These are phyloP conservation scores for Craterostigma plantagineum DNA, from an alignment of 257 asterid species.

Conservation along the genomic window DNA sequence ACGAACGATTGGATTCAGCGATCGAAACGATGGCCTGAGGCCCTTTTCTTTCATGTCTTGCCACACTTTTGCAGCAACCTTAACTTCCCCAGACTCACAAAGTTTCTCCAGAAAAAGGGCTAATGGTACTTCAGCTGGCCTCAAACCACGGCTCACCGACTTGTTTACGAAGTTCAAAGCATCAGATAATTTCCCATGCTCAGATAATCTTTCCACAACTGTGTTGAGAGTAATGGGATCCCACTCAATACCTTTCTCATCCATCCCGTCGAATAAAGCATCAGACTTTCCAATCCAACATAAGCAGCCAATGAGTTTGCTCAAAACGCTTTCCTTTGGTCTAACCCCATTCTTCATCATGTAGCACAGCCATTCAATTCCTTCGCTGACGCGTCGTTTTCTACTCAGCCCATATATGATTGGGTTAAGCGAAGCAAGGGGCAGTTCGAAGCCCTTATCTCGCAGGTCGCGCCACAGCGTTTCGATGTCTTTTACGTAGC, in stretches of 20 bases:
- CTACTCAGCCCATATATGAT: constrained; percentile 29
- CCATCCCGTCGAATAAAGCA: constrained; percentile 33
- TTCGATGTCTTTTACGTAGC: constrained; percentile 35
- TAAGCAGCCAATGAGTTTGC: constrained; percentile 23
- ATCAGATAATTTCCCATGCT: constrained; percentile 20
- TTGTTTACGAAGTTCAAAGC: constrained; percentile 19
- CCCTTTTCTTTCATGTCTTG: not conserved
- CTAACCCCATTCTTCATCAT: constrained; percentile 24
- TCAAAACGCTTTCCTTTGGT: constrained; percentile 33
- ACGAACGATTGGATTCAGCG: not conserved
- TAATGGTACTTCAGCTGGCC: not conserved
- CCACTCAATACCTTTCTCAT: constrained; percentile 17
- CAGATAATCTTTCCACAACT: constrained; percentile 34
- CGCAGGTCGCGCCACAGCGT: constrained; percentile 39
- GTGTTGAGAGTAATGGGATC: constrained; percentile 33
- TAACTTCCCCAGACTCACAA: not conserved
- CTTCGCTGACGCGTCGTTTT: constrained; percentile 25
- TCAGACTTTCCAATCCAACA: constrained; percentile 29
- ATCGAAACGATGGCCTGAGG: not conserved
- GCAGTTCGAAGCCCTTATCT: constrained; percentile 27
- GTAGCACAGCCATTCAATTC: constrained; percentile 24
- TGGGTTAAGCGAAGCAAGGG: constrained; percentile 16
- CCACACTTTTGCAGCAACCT: not conserved
- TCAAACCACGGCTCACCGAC: constrained; percentile 28
- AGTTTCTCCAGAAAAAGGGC: not conserved